Evolutionary conservation across 805 yeast genomes (phyloP), one percentile per base, ranked within the genome.

Genomic region (Candida ficus): DNA sequence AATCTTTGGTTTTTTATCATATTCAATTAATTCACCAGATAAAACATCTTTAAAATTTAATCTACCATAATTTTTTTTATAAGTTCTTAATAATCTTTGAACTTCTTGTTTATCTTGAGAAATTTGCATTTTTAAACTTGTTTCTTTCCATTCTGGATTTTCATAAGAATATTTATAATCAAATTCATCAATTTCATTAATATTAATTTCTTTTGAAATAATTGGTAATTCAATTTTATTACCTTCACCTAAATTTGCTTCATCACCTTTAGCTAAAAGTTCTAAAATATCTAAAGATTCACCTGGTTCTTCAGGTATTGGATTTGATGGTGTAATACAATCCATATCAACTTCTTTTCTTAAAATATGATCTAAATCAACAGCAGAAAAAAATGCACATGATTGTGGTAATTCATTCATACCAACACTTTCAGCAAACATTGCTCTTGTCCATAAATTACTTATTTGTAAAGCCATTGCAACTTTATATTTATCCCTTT

Each of bases 391-490:
- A 58, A 93, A 93, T 0, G 99, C 98, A 64, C 95, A 87, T 11
- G 90, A 81, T 53, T 90, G 96, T 0, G 99, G 99, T 29, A 93
- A 70, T 48, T 90, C 95, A 28, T 76, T 71, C 45, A 93, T 83
- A 0, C 97, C 97, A 56, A 91, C 62, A 54, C 89, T 95, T 56
- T 90, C 95, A 50, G 95, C 85, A 53, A 93, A 93, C 78, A 93
- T 83, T 0, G 95, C 95, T 44, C 99, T 70, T 0, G 98, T 91
- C 99, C 99, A 93, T 4, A 91, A 56, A 59, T 95, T 95, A 38
- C 93, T 76, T 17, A 95, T 75, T 57, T 93, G 99, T 35, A 93
- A 66, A 2, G 95, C 77, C 66, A 89, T 67, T 0, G 95, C 95
- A 5, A 83, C 83, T 47, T 77, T 71, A 52, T 85, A 85, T 52